Evolutionary conservation across 1,284 basidiomycete species (phyloP), one percentile per base, ranked within the genome.

Genomic region (Papiliotrema flavescens): DNA sequence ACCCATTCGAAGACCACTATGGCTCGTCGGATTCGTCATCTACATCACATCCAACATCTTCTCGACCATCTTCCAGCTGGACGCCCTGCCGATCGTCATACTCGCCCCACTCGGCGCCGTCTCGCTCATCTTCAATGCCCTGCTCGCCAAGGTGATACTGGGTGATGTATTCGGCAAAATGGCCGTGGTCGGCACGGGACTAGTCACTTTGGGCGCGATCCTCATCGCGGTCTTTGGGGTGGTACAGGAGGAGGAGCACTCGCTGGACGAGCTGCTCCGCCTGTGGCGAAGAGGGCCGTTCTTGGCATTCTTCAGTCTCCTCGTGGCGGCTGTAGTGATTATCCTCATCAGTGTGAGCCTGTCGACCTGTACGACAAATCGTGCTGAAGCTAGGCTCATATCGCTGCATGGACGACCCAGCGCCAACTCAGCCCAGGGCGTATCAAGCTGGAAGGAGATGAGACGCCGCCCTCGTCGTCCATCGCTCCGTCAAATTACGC

Each of bases 81-180:
- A 91, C 6, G 90, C 93, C 0, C 82, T 98, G 11, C 90, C 91
- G 5, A 89, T 95, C 62, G 90, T 94, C 55, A 90, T 95, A 54
- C 86, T 94, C 46, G 91, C 89, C 1, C 93, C 93, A 0, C 82
- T 98, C 1, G 94, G 94, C 20, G 94, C 93, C 1, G 89, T 82
- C 43, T 93, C 90, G 7, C 83, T 98, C 34, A 82, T 97, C 23
- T 97, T 90, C 89, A 98, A 98, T 75, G 91, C 91, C 2, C 85
- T 97, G 66, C 92, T 97, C 63, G 92, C 93, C 11, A 83, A 86
- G 26, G 71, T 95, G 48, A 81, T 97, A 40, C 82, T 97, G 20
- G 89, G 90, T 39, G 92, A 95, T 69, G 81, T 85, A 20, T 90
- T 96, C 76, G 90, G 90, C 5, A 81, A 81, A 13, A 88, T 86